phyloP scores from a whole-genome alignment of 306 rosid species.

The Begonia loranthoides region DNA sequence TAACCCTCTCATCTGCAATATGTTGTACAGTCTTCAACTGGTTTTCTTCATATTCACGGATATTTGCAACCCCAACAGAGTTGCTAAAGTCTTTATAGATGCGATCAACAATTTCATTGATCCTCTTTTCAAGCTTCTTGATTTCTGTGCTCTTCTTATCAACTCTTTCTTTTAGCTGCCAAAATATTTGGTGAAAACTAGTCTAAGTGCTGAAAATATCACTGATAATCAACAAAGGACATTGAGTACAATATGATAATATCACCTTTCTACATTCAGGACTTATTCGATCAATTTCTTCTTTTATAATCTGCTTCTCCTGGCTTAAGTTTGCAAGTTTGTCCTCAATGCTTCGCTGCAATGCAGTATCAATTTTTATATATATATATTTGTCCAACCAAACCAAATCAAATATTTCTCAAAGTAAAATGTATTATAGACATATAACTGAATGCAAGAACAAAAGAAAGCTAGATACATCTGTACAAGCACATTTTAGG shows the following conservation, averaged over 20 bases:
- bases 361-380: slow-evolving; percentile 5
- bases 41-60: slow-evolving; percentile 97
- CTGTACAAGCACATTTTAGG: too few species aligned
- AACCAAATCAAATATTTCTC: too few species aligned
- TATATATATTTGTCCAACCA: neutral
- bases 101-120: slow-evolving; percentile 79
- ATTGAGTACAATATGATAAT: slow-evolving; percentile 9
- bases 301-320: slow-evolving; percentile 57
- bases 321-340: slow-evolving; percentile 53
- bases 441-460: too few species aligned
- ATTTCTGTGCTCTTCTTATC: slow-evolving; percentile 58
- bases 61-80: slow-evolving; percentile 93
- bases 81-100: slow-evolving; percentile 75
- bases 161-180: slow-evolving; percentile 49
- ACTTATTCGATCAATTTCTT: slow-evolving; percentile 62
- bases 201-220: neutral
- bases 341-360: slow-evolving; percentile 81
- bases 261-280: slow-evolving; percentile 75
- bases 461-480: too few species aligned
- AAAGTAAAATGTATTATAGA: too few species aligned
- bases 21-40: slow-evolving; percentile 71
- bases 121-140: slow-evolving; percentile 62
- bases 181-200: slow-evolving; percentile 7
- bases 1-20: slow-evolving; percentile 89
- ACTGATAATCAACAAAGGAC: slow-evolving; percentile 1